A percentile compares a stretch with the other conserved stretches of the same genome.
Conservation (phyloP, 768 basidiomycete genomes). For the Lentinus tigrinus region DNA sequence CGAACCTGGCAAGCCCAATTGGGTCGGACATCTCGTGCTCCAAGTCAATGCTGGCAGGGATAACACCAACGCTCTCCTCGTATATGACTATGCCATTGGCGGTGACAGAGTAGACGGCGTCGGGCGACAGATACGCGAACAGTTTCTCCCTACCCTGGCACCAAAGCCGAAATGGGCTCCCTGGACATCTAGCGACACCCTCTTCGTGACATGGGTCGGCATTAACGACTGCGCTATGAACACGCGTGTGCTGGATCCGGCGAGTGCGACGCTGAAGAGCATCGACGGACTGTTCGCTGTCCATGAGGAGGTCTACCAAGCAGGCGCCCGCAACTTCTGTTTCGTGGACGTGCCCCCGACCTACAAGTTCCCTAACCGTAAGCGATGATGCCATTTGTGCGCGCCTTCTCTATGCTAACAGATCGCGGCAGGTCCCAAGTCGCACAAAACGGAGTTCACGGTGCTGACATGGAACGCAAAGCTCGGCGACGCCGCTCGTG, state of each 20-base stretch:
- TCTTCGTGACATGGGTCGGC: constrained; percentile 56
- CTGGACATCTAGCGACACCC: constrained; percentile 20
- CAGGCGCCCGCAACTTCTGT: constrained; percentile 49
- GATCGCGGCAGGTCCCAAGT: not conserved
- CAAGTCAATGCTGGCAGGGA: constrained; percentile 22
- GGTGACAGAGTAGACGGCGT: constrained; percentile 47
- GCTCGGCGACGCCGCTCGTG: constrained; percentile 30
- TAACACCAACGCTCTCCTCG: constrained; percentile 40
- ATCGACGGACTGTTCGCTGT: constrained; percentile 38
- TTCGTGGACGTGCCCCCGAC: constrained; percentile 61
- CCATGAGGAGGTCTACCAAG: constrained; percentile 47
- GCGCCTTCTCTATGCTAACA: not conserved
- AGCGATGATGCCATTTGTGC: constrained; percentile 29
- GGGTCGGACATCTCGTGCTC: constrained; percentile 57
- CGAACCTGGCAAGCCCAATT: constrained; percentile 50
- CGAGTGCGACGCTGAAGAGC: not conserved
- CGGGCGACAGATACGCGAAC: constrained; percentile 33
- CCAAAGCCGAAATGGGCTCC: constrained; percentile 22
- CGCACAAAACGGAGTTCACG: not conserved
- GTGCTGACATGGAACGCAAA: constrained; percentile 43
- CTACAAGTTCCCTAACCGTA: constrained; percentile 37
- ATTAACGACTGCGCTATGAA: constrained; percentile 62
- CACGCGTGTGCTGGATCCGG: constrained; percentile 5
- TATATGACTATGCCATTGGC: constrained; percentile 56
- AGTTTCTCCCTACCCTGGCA: constrained; percentile 36